phyloP scores from a whole-genome alignment of 208 protist genomes.

The Angomonas deanei region DNA sequence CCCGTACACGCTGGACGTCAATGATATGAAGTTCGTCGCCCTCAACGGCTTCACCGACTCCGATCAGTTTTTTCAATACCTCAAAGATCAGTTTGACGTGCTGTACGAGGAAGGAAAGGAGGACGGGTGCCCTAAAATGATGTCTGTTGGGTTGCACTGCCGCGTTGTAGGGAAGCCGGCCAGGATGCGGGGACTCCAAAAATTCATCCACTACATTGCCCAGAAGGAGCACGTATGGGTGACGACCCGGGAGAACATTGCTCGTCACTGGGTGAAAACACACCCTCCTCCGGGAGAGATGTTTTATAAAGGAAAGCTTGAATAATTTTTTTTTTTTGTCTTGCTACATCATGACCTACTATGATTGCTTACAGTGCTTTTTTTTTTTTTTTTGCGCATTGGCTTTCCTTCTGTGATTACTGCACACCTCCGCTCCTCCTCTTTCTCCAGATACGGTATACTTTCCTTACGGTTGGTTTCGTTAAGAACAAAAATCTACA shows the following conservation, averaged over 20 bases:
- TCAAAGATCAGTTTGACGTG: constrained; percentile 32
- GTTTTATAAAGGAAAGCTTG: constrained; percentile 22
- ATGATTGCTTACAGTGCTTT: no score
- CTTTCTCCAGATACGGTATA: neutral
- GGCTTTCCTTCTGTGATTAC: no score
- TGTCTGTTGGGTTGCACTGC: constrained; percentile 29
- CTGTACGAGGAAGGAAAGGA: constrained; percentile 24
- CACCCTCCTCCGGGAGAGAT: constrained; percentile 19
- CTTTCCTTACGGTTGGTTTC: no score
- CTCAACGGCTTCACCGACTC: constrained; percentile 36
- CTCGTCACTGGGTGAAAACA: constrained; percentile 18
- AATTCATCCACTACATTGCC: constrained; percentile 21
- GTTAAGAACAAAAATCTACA: no score
- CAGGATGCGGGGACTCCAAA: constrained; percentile 11
- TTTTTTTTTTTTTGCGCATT: no score
- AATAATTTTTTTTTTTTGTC: no score
- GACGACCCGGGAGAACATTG: constrained; percentile 21
- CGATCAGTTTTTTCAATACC: constrained; percentile 28
- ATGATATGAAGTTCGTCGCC: constrained; percentile 29
- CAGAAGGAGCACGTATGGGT: constrained; percentile 25
- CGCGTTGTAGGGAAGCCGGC: constrained; percentile 27
- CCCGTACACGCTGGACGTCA: constrained; percentile 26
- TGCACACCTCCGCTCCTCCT: no score
- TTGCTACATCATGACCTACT: no score
- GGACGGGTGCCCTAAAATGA: constrained; percentile 19